These are phyloP conservation scores for Eurotiales sp. DNA, from an alignment of 2,329 filamentous ascomycete species.

Conservation along the genomic window DNA sequence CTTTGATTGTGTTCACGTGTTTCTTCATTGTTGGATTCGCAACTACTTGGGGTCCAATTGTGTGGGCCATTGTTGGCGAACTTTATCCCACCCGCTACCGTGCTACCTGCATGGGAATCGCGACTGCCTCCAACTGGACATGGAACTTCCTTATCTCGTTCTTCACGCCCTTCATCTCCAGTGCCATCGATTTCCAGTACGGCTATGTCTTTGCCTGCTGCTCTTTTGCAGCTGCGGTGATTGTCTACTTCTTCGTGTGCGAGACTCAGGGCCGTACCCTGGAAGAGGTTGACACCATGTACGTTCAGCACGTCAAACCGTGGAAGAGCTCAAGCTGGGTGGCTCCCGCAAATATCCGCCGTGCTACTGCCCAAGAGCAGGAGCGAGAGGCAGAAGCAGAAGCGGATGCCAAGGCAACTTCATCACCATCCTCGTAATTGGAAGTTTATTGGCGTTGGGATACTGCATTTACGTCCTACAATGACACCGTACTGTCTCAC, in stretches of 20 bases:
- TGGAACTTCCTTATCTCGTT: constrained; percentile 75
- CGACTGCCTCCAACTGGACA: constrained; percentile 73
- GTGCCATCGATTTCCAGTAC: constrained; percentile 68
- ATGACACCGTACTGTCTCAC: too few relatives aligned
- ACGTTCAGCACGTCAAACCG: constrained; percentile 61
- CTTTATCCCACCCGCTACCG: constrained; percentile 50
- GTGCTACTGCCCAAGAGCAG: neutral
- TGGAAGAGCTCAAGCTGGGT: constrained; percentile 57
- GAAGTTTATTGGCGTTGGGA: too few relatives aligned
- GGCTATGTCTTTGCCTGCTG: constrained; percentile 76
- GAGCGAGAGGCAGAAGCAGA: too few relatives aligned
- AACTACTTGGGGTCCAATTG: constrained; percentile 64
- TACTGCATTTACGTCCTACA: too few relatives aligned
- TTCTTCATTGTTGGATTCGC: constrained; percentile 73
- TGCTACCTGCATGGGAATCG: constrained; percentile 72
- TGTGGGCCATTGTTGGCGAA: constrained; percentile 45
- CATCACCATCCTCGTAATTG: too few relatives aligned
- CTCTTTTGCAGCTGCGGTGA: constrained; percentile 59
- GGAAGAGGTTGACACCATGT: constrained; percentile 79
- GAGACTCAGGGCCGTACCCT: constrained; percentile 69
- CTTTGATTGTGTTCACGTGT: constrained; percentile 69
- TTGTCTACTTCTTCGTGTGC: constrained; percentile 75
- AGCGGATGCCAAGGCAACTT: too few relatives aligned
- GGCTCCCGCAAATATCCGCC: constrained; percentile 23
- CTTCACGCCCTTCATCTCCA: constrained; percentile 76